Evolutionary conservation across 2,329 filamentous ascomycete species (phyloP).

Genomic region (Fusarium xyrophilum): DNA sequence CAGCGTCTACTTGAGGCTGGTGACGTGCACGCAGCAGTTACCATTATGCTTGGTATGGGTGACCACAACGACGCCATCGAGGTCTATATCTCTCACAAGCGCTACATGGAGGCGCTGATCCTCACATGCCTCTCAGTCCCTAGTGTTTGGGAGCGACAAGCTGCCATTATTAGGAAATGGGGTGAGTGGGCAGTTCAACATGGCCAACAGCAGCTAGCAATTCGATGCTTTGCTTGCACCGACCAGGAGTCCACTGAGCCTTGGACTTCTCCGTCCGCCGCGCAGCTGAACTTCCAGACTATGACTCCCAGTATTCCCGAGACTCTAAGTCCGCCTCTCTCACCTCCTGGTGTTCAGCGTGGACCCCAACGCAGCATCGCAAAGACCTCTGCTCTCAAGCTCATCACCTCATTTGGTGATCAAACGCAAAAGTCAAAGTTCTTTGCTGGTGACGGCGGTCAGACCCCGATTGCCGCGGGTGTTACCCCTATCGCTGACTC

Average conservation of each 20-base stretch:
- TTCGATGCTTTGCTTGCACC: slow-evolving; percentile 91
- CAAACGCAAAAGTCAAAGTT: slow-evolving; percentile 68
- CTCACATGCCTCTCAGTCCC: slow-evolving; percentile 85
- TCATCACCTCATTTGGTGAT: slow-evolving; percentile 88
- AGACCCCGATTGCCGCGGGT: slow-evolving; percentile 81
- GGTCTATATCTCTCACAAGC: slow-evolving; percentile 89
- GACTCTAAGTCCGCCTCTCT: slow-evolving; percentile 74
- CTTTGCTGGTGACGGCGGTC: slow-evolving; percentile 64
- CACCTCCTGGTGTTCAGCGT: slow-evolving; percentile 69
- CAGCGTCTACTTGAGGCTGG: slow-evolving; percentile 88
- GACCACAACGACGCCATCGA: slow-evolving; percentile 95
- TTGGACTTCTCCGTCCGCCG: slow-evolving; percentile 85
- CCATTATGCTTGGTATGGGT: slow-evolving; percentile 90
- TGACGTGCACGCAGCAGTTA: slow-evolving; percentile 89
- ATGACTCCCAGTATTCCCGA: slow-evolving; percentile 64
- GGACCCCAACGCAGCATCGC: slow-evolving; percentile 69
- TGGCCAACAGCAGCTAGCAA: slow-evolving; percentile 87
- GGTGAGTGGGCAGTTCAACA: slow-evolving; percentile 89
- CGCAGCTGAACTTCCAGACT: slow-evolving; percentile 63
- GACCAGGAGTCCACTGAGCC: slow-evolving; percentile 83
- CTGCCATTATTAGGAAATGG: slow-evolving; percentile 90
- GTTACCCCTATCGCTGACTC: slow-evolving; percentile 88
- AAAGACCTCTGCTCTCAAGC: slow-evolving; percentile 84
- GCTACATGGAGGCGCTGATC: slow-evolving; percentile 91
- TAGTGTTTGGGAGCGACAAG: slow-evolving; percentile 88